Base-by-base conservation (phyloP, 495 filamentous ascomycete species). In the Podospora fimiseda region DNA sequence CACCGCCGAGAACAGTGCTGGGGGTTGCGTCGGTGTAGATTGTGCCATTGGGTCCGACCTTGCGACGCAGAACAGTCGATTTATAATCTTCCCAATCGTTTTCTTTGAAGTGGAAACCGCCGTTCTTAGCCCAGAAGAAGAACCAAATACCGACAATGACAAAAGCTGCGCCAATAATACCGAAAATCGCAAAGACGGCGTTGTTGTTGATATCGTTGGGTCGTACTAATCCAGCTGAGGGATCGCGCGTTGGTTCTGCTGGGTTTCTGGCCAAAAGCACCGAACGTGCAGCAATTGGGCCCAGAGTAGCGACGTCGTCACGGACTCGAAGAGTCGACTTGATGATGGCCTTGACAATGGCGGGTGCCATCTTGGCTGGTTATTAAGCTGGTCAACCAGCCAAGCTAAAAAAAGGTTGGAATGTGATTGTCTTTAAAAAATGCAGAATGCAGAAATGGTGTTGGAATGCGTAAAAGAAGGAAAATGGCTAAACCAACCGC, bases 41-140 rank as follows among this genome's bases (percentile, higher is more conserved):
- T 37, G 81, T 86, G 24, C 90, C 90, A 70, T 96, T 88, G 5
- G 89, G 89, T 0, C 90, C 90, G n/a, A 47, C 23, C 67, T 89
- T 91, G 48, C 92, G 85, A 24, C 93, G 84, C n/a, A 97, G 72
- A 9, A 98, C 94, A 0, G 94, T 96, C 3, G 86, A 87, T 66
- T 96, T 96, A 80, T 98, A 98, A 58, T 98, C 93, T 1, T 95
- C 91, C 93, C 93, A 98, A 69, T 98, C 93, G 44, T 80, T 75
- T 51, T 89, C 72, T 15, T 77, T 78, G 77, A 87, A 98, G 52
- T 84, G 70, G 72, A 96, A 96, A 2, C 93, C 94, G 59, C 92
- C 94, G 64, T 96, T 93, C 70, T 87, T 90, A 49, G 90, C 90
- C 87, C 87, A 94, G 80, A 97, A 95, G 78, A 97, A 98, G 74